Evolutionary conservation across 75 land plant species (phyloP), one percentile per base, ranked within the genome.

Genomic region (Selaginella tamariscina): DNA sequence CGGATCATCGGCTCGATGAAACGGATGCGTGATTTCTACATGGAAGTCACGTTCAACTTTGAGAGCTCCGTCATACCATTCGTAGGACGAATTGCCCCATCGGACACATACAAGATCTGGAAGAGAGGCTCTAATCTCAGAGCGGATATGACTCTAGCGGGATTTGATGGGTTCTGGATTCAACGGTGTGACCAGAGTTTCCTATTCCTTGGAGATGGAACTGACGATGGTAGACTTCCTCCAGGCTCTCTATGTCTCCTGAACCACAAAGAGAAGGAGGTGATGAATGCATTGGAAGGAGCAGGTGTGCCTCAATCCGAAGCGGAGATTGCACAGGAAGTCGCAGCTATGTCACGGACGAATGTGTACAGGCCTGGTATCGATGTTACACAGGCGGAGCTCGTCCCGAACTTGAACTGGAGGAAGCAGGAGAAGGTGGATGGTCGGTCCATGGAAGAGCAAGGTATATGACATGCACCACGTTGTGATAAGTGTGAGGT

Each of bases 391-490:
- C 79, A 85, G 74, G 91, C 91, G 0, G 91, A 83, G 64, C 75
- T 88, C 5, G 31, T 85, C 54, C 85, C 88, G 2, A 87, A 88
- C 67, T 24, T 81, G 74, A 85, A 79, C n/a, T 88, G 91, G 91
- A 78, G 91, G 56, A 74, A 83, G 49, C 82, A 85, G 70, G 91
- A 88, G 65, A 88, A 79, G 60, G 66, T 85, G 1, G 91, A 79
- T 76, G 85, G 83, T 88, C 24, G 91, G 91, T 0, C 23, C 72
- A 0, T 88, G 91, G 91, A 88, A 83, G 56, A 79, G 83, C 22
- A 88, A 85, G 69, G 77, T 88, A 9, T 88, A 88, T 72, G 91
- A 88, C 70, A 88, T 88, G 91, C 85, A 88, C 55, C 81, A 88
- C 74, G 88, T 88, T 39, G 79, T 79, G 39, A 82, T 88, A 2